phyloP scores from a whole-genome alignment of 2,329 filamentous ascomycete species.

The Alternaria sp. region DNA sequence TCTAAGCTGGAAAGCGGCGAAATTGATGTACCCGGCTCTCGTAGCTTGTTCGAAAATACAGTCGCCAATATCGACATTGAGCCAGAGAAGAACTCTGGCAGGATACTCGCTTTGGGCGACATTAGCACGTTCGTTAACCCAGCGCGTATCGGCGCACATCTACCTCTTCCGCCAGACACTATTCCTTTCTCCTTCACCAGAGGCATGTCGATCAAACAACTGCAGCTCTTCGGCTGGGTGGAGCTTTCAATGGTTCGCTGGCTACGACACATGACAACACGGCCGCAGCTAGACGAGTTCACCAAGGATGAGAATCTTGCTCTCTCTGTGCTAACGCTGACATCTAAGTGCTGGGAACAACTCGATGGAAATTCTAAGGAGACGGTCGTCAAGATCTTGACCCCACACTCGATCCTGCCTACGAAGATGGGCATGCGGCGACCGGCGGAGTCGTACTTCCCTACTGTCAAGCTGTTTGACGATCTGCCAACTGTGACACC shows the following conservation, averaged over 20 bases:
- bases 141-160: constrained; percentile 78
- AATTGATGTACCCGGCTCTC: constrained; percentile 71
- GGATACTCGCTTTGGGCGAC: constrained; percentile 76
- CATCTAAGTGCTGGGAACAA: constrained; percentile 92
- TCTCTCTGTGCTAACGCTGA: constrained; percentile 73
- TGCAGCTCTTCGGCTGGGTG: constrained; percentile 85
- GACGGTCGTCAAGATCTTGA: constrained; percentile 69
- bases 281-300: constrained; percentile 66
- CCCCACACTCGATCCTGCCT: constrained; percentile 77
- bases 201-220: constrained; percentile 67
- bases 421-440: constrained; percentile 89
- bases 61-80: constrained; percentile 68
- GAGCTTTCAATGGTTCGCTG: constrained; percentile 85
- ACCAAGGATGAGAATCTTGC: constrained; percentile 76
- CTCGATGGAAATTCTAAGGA: constrained; percentile 70
- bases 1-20: constrained; percentile 74
- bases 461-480: constrained; percentile 91
- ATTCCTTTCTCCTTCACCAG: constrained; percentile 86
- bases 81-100: constrained; percentile 63
- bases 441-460: constrained; percentile 87
- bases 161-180: constrained; percentile 81
- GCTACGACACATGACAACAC: constrained; percentile 74
- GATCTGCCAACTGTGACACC: constrained; percentile 85
- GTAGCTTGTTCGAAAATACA: constrained; percentile 77
- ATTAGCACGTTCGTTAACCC: constrained; percentile 77